Evolutionary conservation across 1,284 basidiomycete species (phyloP).

Genomic region (Porogramme epimiltina): DNA sequence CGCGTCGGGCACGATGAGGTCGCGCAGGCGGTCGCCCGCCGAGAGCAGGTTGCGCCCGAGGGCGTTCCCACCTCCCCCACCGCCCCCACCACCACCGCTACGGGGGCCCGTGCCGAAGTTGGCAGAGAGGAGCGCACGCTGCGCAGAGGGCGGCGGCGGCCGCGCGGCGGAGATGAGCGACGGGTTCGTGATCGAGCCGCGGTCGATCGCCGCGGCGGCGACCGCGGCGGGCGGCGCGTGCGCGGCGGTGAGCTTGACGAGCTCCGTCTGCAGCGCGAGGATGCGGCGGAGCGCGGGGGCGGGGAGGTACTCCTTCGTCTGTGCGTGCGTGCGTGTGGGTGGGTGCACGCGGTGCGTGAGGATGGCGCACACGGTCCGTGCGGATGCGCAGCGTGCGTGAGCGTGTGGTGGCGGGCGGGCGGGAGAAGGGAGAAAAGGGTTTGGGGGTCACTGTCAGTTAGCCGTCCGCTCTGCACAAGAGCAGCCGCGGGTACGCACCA

Average conservation of each 20-base stretch:
- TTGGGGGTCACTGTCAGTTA: too few relatives aligned
- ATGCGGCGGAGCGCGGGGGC: slow-evolving; percentile 81
- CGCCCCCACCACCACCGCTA: slow-evolving; percentile 52
- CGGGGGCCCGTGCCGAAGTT: slow-evolving; percentile 55
- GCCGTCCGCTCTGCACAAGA: not conserved
- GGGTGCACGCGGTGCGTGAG: not conserved
- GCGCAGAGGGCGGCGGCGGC: slow-evolving; percentile 35
- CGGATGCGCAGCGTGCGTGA: not conserved
- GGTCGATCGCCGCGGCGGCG: slow-evolving; percentile 33
- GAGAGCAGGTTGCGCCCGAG: slow-evolving; percentile 82
- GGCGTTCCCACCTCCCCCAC: slow-evolving; percentile 51
- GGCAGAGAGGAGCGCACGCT: slow-evolving; percentile 72
- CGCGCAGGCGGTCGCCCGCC: slow-evolving; percentile 86
- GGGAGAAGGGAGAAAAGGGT: too few relatives aligned
- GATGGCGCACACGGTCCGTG: not conserved
- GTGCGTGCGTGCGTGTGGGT: slow-evolving; percentile 8
- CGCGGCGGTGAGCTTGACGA: too few relatives aligned
- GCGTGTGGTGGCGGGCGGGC: too few relatives aligned
- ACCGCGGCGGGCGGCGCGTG: slow-evolving; percentile 33
- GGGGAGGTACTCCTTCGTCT: slow-evolving; percentile 92
- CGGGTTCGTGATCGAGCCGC: slow-evolving; percentile 36
- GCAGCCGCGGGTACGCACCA: slow-evolving; percentile 57
- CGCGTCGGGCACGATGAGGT: slow-evolving; percentile 91
- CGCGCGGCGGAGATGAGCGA: slow-evolving; percentile 21
- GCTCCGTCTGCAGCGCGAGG: slow-evolving; percentile 80